These are phyloP conservation scores for Epichloe aotearoae DNA, from an alignment of 2,329 filamentous ascomycete species.

Conservation along the genomic window DNA sequence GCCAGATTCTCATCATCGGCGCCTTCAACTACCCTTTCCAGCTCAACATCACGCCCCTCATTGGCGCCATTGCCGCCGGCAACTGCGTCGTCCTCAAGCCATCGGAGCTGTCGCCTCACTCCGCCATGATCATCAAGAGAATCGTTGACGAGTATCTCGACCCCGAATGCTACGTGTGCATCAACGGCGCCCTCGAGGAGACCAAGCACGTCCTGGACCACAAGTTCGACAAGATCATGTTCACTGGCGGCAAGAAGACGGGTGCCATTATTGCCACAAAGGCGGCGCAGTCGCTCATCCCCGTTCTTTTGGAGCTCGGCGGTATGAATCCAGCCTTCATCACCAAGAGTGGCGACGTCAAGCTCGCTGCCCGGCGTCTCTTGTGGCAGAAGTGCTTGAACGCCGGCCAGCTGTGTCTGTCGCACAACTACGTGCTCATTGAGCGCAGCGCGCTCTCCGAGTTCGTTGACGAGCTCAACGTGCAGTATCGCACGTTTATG, in stretches of 20 bases:
- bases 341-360: conserved; percentile 67
- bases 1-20: conserved; percentile 72
- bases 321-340: conserved; percentile 87
- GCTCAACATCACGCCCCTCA: conserved; percentile 61
- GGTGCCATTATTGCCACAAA: conserved; percentile 83
- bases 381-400: conserved; percentile 83
- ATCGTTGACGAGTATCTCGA: conserved; percentile 68
- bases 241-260: conserved; percentile 69
- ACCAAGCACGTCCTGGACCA: conserved; percentile 70
- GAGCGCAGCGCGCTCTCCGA: conserved; percentile 58
- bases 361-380: conserved; percentile 68
- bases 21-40: conserved; percentile 91
- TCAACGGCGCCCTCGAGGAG: conserved; percentile 74
- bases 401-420: conserved; percentile 83
- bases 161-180: conserved; percentile 56
- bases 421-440: conserved; percentile 82
- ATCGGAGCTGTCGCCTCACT: conserved; percentile 65
- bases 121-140: conserved; percentile 67
- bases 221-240: conserved; percentile 98
- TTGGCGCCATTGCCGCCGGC: conserved; percentile 85
- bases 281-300: conserved; percentile 78
- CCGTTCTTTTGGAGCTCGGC: conserved; percentile 79
- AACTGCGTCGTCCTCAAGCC: conserved; percentile 88
- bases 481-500: conserved; percentile 63
- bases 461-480: conserved; percentile 64